Evolutionary conservation across 495 filamentous ascomycete genomes (phyloP), one percentile per base, ranked within the genome.

Genomic region (Tetracladium setigerum): DNA sequence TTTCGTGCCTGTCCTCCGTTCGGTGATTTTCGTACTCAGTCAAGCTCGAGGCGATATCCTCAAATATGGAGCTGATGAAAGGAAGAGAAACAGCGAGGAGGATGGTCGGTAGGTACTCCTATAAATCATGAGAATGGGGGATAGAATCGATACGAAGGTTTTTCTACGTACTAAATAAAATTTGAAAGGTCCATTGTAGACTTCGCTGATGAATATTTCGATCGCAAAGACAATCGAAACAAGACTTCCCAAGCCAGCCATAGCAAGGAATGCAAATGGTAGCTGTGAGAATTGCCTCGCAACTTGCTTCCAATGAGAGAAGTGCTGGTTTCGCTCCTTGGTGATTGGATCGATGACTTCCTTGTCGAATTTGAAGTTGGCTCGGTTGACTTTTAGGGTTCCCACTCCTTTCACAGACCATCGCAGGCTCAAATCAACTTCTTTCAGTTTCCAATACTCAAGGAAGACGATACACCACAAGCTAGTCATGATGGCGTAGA

Each of bases 11-110:
- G 13, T 52, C 44, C 14, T 34, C 32, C 17, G 49, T 51, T 22
- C 41, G 41, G 41, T 51, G 41, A 24, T 51, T 51, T 41, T 51
- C 48, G 19, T 44, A 51, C 9, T 51, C 31, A 19, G 48, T 51
- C 6, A 51, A 13, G 17, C 19, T 27, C 2, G 38, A 30, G 12
- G 48, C 48, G 4, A 51, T 41, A 5, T 27, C 15, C 31, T 44
- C 41, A 2, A 51, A 42, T 15, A 45, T 30, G 2, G 39, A 34
- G 24, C 40, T 51, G 30, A 51, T 44, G 41, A 39, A 44, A 9
- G 48, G 48, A 5, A 44, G 38, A 12, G 37, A 13, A 14, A 45
- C 37, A 2, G 48, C 48, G 4, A 51, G 48, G 4, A 51, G 15
- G 13, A 44, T 30, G 13, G 48, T 51, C 10, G 48, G 48, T 13